Conservation (phyloP, 177 flowering plant species). For the Vitis hybrid region DNA sequence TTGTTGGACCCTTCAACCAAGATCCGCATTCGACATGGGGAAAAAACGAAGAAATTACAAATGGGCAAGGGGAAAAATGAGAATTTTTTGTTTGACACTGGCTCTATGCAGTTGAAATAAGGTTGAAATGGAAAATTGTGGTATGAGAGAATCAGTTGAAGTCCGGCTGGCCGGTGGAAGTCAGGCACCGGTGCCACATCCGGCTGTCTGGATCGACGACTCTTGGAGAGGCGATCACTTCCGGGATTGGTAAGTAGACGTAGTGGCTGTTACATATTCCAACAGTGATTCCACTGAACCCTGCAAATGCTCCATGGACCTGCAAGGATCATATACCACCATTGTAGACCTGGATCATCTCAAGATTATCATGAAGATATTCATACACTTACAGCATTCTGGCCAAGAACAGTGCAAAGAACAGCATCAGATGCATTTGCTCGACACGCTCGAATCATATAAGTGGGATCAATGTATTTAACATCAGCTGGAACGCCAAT, state of each 20-base stretch:
- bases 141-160: conserved; percentile 16
- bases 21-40: too few relatives aligned
- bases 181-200: conserved; percentile 48
- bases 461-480: conserved; percentile 55
- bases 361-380: too few relatives aligned
- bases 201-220: conserved; percentile 39
- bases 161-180: conserved; percentile 54
- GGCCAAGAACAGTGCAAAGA: conserved; percentile 55
- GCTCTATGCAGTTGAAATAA: too few relatives aligned
- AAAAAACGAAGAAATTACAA: too few relatives aligned
- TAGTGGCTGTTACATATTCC: conserved; percentile 50
- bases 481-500: conserved; percentile 39
- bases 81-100: too few relatives aligned
- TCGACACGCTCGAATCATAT: conserved; percentile 49
- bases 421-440: conserved; percentile 56
- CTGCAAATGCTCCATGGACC: conserved; percentile 62
- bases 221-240: conserved; percentile 45
- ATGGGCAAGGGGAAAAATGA: too few relatives aligned
- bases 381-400: conserved; percentile 38
- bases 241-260: conserved; percentile 46
- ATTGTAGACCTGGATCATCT: too few relatives aligned
- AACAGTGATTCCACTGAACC: conserved; percentile 43
- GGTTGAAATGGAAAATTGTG: too few relatives aligned
- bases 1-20: too few relatives aligned
- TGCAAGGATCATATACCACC: conserved; percentile 16